Evolutionary conservation across 2,329 filamentous ascomycete species (phyloP).

Genomic region (Hypoxylon sp.): DNA sequence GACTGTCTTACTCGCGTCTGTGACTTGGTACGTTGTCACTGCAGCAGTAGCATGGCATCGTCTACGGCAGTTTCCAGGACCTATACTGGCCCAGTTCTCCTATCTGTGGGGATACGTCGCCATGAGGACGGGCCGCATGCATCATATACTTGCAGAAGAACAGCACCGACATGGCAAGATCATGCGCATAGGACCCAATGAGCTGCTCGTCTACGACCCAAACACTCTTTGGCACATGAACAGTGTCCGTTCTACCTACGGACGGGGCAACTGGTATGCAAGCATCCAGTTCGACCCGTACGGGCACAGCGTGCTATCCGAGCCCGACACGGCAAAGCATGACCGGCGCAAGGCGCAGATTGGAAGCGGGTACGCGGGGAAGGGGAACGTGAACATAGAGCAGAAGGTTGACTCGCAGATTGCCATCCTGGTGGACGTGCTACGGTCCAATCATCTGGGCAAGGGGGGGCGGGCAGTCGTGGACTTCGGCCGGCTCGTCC

Average conservation of each 20-base stretch:
- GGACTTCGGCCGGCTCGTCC: constrained; percentile 37
- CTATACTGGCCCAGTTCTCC: constrained; percentile 39
- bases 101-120: constrained; percentile 40
- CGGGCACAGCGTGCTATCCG: constrained; percentile 39
- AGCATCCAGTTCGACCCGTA: constrained; percentile 41
- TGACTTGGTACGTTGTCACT: constrained; percentile 29
- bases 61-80: constrained; percentile 42
- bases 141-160: constrained; percentile 30
- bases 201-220: constrained; percentile 39
- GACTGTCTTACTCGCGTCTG: constrained; percentile 1
- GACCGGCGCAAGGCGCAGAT: constrained; percentile 44
- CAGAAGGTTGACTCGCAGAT: constrained; percentile 38
- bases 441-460: constrained; percentile 32
- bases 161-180: constrained; percentile 42
- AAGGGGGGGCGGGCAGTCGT: constrained; percentile 21
- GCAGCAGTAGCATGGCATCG: constrained; percentile 36
- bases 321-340: constrained; percentile 37
- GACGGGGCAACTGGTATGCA: constrained; percentile 40
- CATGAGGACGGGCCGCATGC: constrained; percentile 32
- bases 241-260: constrained; percentile 40
- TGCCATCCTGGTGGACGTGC: constrained; percentile 32
- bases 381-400: constrained; percentile 41
- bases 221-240: constrained; percentile 42
- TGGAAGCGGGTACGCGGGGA: constrained; percentile 39
- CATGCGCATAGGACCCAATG: constrained; percentile 43